Base-by-base conservation (phyloP, 2,329 filamentous ascomycete genomes). In the Rhynchosporium secalis region DNA sequence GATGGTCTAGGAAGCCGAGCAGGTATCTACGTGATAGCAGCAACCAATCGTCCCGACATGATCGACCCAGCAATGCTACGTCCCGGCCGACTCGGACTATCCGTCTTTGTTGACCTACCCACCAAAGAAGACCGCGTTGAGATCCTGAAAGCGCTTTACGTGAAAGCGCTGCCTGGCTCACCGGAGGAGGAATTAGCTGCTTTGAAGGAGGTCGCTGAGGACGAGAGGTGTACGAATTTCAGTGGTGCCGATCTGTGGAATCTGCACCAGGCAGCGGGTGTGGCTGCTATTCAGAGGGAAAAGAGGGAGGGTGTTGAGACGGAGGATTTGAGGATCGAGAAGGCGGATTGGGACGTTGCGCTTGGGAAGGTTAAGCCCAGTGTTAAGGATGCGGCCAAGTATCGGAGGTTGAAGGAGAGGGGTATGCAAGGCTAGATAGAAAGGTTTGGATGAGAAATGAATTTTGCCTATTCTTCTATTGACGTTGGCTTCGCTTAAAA, bases 31-130 rank as follows among this genome's bases (percentile, higher is more conserved):
- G 89, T 99, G 15, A 92, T 99, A 62, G 95, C 91, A 29, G 95
- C 95, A 0, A 98, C 95, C 2, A 99, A 99, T 75, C 81, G 95
- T 0, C 94, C 94, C 0, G 94, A 98, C 73, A 96, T 96, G 78
- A 98, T 99, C 69, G 95, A 99, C 74, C 87, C 91, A 1, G 95
- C 95, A 1, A 96, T 99, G 86, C 83, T 98, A 10, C 88, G 95
- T 1, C 94, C 95, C 0, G 95, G 95, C 0, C 88, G 95, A 31
- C 82, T 99, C 1, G 94, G 93, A 67, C 94, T 89, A 0, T 85
- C 89, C n/a, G 82, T 98, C 31, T 97, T 94, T 69, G 89, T 99
- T 45, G 93, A 95, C 71, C 78, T 98, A 0, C 95, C 95, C 0
- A 88, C 86, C 31, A 80, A 88, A 0, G 81, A 87, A 7, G 92